Evolutionary conservation across 164 flowering plant species (phyloP).

Genomic region (Stephania japonica): DNA sequence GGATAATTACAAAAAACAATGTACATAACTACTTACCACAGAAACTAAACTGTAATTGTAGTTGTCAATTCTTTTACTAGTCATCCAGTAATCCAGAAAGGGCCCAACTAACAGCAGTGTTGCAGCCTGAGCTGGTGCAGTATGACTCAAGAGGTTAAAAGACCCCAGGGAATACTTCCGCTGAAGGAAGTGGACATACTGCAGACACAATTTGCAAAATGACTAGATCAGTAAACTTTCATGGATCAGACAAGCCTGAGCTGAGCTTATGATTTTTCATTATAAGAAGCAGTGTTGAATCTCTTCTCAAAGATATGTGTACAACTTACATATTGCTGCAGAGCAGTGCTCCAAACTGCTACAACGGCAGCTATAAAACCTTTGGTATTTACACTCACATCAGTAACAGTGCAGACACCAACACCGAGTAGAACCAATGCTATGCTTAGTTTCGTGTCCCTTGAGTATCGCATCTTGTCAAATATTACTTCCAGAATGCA

Average conservation of each 20-base stretch:
- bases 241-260: not conserved
- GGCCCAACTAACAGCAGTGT: slow-evolving; percentile 70
- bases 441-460: slow-evolving; percentile 85
- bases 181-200: slow-evolving; percentile 83
- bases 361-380: slow-evolving; percentile 74
- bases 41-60: slow-evolving; percentile 37
- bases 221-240: not conserved
- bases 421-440: slow-evolving; percentile 69
- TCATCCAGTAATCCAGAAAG: slow-evolving; percentile 76
- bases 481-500: slow-evolving; percentile 69
- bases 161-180: slow-evolving; percentile 66
- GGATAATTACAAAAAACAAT: not conserved
- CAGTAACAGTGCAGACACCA: slow-evolving; percentile 84
- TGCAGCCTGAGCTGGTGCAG: slow-evolving; percentile 47
- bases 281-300: not conserved
- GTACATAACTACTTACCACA: slow-evolving; percentile 40
- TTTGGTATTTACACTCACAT: slow-evolving; percentile 74
- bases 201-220: slow-evolving; percentile 18
- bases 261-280: not conserved
- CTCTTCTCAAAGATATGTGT: not conserved
- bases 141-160: slow-evolving; percentile 80
- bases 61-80: slow-evolving; percentile 52
- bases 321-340: slow-evolving; percentile 84
- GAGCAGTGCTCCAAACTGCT: slow-evolving; percentile 85
- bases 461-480: slow-evolving; percentile 70